Conservation (phyloP, 495 filamentous ascomycete genomes). For the Aspergillus diversus region DNA sequence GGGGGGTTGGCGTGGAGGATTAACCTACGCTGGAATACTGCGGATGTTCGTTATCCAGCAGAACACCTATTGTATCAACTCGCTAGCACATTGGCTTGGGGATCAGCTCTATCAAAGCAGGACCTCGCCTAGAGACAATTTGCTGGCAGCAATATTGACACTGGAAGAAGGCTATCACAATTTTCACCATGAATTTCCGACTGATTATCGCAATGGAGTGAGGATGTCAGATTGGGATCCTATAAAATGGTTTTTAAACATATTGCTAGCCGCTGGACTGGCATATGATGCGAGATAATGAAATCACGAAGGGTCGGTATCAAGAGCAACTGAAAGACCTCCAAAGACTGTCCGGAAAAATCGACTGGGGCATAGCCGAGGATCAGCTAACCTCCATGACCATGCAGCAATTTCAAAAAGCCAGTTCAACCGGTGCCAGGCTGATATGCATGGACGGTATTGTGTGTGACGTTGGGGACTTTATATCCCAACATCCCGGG, state of each 20-base stretch:
- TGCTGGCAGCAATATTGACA: conserved; percentile 92
- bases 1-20: conserved; percentile 89
- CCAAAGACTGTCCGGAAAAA: conserved; percentile 86
- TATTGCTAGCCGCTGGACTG: conserved; percentile 89
- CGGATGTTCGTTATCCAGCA: conserved; percentile 99
- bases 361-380: conserved; percentile 95
- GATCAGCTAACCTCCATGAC: conserved; percentile 93
- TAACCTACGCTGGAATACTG: conserved; percentile 93
- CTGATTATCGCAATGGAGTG: conserved; percentile 98
- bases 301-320: conserved; percentile 97
- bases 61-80: conserved; percentile 99
- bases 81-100: conserved; percentile 96
- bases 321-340: conserved; percentile 99
- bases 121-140: conserved; percentile 95
- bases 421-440: conserved; percentile 77
- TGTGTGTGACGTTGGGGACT: conserved; percentile 90
- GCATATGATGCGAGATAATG: conserved; percentile 96
- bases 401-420: conserved; percentile 93
- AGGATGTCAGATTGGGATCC: conserved; percentile 98
- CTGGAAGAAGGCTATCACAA: conserved; percentile 99
- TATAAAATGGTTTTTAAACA: conserved; percentile 97
- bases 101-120: conserved; percentile 99
- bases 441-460: conserved; percentile 91
- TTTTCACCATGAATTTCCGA: conserved; percentile 99
- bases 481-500: conserved; percentile 97